phyloP scores from a whole-genome alignment of 2,329 filamentous ascomycete genomes.

The Sporothrix dimorphospora region DNA sequence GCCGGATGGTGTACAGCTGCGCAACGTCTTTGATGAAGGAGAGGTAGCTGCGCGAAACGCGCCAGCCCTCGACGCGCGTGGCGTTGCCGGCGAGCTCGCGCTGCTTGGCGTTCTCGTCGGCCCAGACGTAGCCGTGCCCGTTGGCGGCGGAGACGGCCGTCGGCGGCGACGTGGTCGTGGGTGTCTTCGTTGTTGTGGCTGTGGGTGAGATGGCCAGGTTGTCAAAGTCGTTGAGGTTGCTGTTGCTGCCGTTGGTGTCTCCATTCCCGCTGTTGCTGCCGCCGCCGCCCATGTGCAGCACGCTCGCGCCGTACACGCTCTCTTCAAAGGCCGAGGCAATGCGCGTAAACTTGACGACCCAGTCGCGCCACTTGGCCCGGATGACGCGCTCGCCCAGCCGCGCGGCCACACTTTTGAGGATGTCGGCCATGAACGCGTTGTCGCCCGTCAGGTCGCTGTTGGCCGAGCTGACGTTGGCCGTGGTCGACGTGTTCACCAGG shows the following conservation, averaged over 20 bases:
- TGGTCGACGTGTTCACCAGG: slow-evolving; percentile 47
- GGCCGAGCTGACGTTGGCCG: slow-evolving; percentile 47
- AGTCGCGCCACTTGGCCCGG: slow-evolving; percentile 88
- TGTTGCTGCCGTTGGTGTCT: slow-evolving; percentile 18
- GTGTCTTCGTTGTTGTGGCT: slow-evolving; percentile 43
- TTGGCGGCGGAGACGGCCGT: slow-evolving; percentile 49
- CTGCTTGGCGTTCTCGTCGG: slow-evolving; percentile 76
- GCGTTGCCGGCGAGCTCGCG: slow-evolving; percentile 90
- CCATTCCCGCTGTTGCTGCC: neutral
- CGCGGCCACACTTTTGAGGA: slow-evolving; percentile 80
- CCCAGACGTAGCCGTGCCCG: slow-evolving; percentile 95
- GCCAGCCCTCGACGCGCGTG: slow-evolving; percentile 93
- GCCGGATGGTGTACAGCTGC: slow-evolving; percentile 64
- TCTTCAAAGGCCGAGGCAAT: slow-evolving; percentile 95
- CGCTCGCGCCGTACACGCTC: slow-evolving; percentile 88
- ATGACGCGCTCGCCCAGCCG: slow-evolving; percentile 89
- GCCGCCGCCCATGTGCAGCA: slow-evolving; percentile 73
- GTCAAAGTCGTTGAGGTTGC: slow-evolving; percentile 59
- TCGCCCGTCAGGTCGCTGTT: slow-evolving; percentile 78
- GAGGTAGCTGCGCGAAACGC: slow-evolving; percentile 93
- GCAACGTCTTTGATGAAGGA: slow-evolving; percentile 85
- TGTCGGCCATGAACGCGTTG: slow-evolving; percentile 82
- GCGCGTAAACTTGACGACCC: slow-evolving; percentile 91
- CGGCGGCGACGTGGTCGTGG: neutral
- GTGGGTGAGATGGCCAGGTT: slow-evolving; percentile 36